Evolutionary conservation across 2,329 filamentous ascomycete genomes (phyloP).

Genomic region (Macrophomina tecta): DNA sequence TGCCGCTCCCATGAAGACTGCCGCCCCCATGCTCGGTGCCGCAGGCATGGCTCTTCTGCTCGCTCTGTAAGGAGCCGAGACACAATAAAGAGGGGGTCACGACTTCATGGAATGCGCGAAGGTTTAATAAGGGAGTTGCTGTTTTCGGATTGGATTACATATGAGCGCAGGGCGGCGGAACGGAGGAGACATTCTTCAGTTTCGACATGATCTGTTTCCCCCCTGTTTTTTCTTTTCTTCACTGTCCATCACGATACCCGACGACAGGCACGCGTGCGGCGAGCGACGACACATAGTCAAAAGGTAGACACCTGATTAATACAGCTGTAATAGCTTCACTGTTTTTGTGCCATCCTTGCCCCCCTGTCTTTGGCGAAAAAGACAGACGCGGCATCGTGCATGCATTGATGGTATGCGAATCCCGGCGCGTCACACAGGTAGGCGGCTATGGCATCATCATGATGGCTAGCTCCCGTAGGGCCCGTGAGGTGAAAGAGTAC

Average conservation of each 20-base stretch:
- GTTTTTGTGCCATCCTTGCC: background rate
- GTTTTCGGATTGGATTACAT: constrained; percentile 8
- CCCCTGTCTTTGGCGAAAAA: background rate
- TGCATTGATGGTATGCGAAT: background rate
- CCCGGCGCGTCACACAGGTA: background rate
- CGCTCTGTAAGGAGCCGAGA: constrained; percentile 41
- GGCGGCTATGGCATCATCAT: constrained; percentile 10
- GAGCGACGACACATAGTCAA: constrained; percentile 15
- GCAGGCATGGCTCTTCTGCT: constrained; percentile 45
- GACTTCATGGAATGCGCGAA: constrained; percentile 10
- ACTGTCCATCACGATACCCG: constrained; percentile 11
- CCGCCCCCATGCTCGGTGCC: constrained; percentile 44
- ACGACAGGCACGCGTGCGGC: constrained; percentile 3
- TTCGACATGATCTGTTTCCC: background rate
- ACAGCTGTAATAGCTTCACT: constrained; percentile 1
- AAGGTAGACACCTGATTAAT: constrained; percentile 1
- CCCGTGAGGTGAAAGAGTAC: background rate
- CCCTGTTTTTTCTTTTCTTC: constrained; percentile 5
- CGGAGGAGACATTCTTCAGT: background rate
- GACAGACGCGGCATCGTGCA: background rate
- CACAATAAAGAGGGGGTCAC: background rate
- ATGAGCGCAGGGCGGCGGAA: background rate
- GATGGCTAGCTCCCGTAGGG: background rate
- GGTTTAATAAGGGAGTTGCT: constrained; percentile 1
- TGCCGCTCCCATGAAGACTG: constrained; percentile 43